phyloP scores from a whole-genome alignment of 2,329 filamentous ascomycete species.

The Ascochyta pisi region DNA sequence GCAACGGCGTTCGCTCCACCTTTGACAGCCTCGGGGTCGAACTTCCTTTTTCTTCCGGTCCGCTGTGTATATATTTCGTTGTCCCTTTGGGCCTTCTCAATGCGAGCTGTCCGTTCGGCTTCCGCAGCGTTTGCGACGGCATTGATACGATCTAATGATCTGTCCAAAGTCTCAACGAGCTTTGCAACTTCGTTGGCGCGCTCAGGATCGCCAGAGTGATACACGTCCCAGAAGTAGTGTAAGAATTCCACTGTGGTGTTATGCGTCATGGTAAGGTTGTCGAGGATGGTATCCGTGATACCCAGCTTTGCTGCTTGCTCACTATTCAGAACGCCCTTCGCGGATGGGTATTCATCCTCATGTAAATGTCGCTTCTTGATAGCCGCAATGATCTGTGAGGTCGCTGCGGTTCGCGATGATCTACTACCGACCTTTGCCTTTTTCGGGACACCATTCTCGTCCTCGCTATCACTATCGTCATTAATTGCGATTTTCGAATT shows the following conservation, averaged over 20 bases:
- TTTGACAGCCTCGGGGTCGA: constrained; percentile 71
- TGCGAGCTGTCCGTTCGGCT: constrained; percentile 69
- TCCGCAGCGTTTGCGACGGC: constrained; percentile 84
- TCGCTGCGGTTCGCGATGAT: constrained; percentile 68
- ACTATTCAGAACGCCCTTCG: constrained; percentile 30
- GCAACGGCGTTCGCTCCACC: constrained; percentile 80
- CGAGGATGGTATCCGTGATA: constrained; percentile 59
- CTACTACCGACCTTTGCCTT: constrained; percentile 72
- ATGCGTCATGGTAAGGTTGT: constrained; percentile 76
- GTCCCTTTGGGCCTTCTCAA: constrained; percentile 72
- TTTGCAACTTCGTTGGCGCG: constrained; percentile 81
- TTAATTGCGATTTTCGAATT: constrained; percentile 71
- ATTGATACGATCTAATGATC: constrained; percentile 79
- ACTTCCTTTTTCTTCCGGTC: constrained; percentile 75
- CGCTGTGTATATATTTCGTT: constrained; percentile 73
- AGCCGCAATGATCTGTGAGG: constrained; percentile 70
- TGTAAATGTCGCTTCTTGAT: constrained; percentile 68
- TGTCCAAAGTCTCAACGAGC: constrained; percentile 79
- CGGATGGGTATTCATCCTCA: constrained; percentile 51
- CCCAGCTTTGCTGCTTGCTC: constrained; percentile 42
- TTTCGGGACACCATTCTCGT: constrained; percentile 65
- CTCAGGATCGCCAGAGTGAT: constrained; percentile 84
- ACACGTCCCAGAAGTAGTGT: constrained; percentile 96
- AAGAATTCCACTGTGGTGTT: constrained; percentile 94
- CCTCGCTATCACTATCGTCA: constrained; percentile 66